Evolutionary conservation across 2,329 filamentous ascomycete genomes (phyloP).

Genomic region (Phyllosticta citribraziliensis): DNA sequence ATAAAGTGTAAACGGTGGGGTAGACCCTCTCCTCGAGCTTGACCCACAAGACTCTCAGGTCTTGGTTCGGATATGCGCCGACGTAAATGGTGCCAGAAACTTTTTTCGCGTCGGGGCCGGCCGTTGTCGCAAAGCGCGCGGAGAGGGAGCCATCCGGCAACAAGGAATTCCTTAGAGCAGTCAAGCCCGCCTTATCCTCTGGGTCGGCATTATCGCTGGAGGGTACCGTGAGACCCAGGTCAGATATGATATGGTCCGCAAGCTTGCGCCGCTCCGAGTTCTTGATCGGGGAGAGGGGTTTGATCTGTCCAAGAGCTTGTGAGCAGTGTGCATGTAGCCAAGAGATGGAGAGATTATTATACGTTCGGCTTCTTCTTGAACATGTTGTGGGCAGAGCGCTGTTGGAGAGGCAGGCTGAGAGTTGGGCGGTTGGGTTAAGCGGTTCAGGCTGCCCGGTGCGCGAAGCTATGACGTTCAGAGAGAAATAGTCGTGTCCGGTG

Average conservation of each 20-base stretch:
- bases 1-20: slow-evolving; percentile 54
- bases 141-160: slow-evolving; percentile 54
- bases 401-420: not conserved
- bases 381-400: slow-evolving; percentile 30
- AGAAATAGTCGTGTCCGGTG: not conserved
- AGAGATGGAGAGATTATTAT: slow-evolving; percentile 5
- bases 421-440: not conserved
- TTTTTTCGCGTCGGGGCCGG: slow-evolving; percentile 50
- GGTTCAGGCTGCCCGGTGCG: not conserved
- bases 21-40: slow-evolving; percentile 49
- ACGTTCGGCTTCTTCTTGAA: slow-evolving; percentile 57
- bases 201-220: slow-evolving; percentile 25
- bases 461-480: not conserved
- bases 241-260: slow-evolving; percentile 56
- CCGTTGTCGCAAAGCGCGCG: slow-evolving; percentile 56
- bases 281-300: slow-evolving; percentile 54
- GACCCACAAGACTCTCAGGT: slow-evolving; percentile 55
- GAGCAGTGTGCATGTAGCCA: not conserved
- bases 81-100: slow-evolving; percentile 57
- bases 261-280: slow-evolving; percentile 58
- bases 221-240: slow-evolving; percentile 46
- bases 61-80: slow-evolving; percentile 45
- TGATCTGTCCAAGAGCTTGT: slow-evolving; percentile 41
- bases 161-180: slow-evolving; percentile 47
- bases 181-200: slow-evolving; percentile 38